These are phyloP conservation scores for Pichia eremophila DNA, from an alignment of 805 yeast species.

Conservation along the genomic window DNA sequence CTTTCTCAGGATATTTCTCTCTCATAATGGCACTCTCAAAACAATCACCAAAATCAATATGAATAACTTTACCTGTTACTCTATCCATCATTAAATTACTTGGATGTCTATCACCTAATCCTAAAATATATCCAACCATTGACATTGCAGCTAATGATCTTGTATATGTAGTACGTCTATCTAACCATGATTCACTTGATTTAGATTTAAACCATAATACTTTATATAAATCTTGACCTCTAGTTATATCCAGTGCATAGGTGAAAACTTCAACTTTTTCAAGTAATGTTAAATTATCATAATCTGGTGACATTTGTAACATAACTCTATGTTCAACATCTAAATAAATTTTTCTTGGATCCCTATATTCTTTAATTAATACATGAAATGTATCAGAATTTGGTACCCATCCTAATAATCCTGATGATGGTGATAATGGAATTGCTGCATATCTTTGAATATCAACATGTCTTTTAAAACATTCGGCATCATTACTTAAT, in stretches of 20 bases:
- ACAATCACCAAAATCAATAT: conserved; percentile 98
- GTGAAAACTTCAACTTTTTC: conserved; percentile 96
- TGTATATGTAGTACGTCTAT: conserved; percentile 92
- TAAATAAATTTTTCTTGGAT: conserved; percentile 75
- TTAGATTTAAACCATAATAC: conserved; percentile 94
- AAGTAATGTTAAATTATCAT: conserved; percentile 76
- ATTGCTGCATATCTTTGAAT: conserved; percentile 89
- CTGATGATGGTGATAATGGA: conserved; percentile 95
- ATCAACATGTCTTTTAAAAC: conserved; percentile 90
- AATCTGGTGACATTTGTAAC: conserved; percentile 97
- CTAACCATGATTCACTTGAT: conserved; percentile 96
- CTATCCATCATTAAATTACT: conserved; percentile 93
- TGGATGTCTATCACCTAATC: conserved; percentile 97
- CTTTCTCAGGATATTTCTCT: conserved; percentile 96
- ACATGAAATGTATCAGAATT: conserved; percentile 96
- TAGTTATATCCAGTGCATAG: conserved; percentile 86
- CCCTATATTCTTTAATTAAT: conserved; percentile 85
- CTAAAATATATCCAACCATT: conserved; percentile 95
- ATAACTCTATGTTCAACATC: conserved; percentile 92
- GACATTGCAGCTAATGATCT: conserved; percentile 97
- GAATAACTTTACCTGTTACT: conserved; percentile 90
- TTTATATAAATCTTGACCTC: conserved; percentile 93
- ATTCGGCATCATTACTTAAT: conserved; percentile 82
- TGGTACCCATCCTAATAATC: conserved; percentile 94
- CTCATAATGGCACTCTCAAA: conserved; percentile 95